phyloP scores from a whole-genome alignment of 73 alveolate genomes.

The Paramecium tetraurelia region DNA sequence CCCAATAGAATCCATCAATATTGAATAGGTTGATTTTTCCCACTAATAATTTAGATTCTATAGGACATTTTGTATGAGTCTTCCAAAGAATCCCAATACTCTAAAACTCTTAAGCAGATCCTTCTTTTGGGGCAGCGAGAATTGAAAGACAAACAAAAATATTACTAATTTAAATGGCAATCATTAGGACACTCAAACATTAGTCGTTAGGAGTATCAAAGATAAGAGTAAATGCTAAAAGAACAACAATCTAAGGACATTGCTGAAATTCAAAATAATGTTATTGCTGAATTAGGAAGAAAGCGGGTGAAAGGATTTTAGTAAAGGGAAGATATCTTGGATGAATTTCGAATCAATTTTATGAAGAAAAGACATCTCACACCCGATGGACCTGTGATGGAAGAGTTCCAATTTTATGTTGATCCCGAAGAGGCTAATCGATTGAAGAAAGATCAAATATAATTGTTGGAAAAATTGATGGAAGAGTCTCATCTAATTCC shows the following conservation, averaged over 20 bases:
- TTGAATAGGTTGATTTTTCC: background rate
- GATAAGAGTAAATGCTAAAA: background rate
- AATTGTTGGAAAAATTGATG: background rate
- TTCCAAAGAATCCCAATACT: constrained; percentile 13
- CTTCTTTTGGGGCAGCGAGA: background rate
- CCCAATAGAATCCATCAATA: constrained; percentile 9
- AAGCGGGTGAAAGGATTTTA: constrained; percentile 11
- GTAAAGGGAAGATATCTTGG: background rate
- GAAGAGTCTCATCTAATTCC: background rate
- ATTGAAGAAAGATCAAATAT: background rate
- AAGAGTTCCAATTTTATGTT: constrained; percentile 37
- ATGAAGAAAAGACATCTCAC: constrained; percentile 27
- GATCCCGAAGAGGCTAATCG: constrained; percentile 6
- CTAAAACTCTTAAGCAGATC: background rate
- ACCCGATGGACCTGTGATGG: constrained; percentile 33
- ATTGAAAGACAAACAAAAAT: constrained; percentile 33
- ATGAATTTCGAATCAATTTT: constrained; percentile 30
- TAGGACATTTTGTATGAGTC: constrained; percentile 41
- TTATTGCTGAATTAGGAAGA: background rate
- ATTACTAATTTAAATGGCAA: constrained; percentile 36
- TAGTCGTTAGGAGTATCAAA: background rate
- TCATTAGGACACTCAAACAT: constrained; percentile 27
- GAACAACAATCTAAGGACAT: background rate
- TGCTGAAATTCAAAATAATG: background rate
- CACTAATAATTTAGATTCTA: background rate